phyloP scores from a whole-genome alignment of 805 yeast species.

The Kuraishia hungarica region DNA sequence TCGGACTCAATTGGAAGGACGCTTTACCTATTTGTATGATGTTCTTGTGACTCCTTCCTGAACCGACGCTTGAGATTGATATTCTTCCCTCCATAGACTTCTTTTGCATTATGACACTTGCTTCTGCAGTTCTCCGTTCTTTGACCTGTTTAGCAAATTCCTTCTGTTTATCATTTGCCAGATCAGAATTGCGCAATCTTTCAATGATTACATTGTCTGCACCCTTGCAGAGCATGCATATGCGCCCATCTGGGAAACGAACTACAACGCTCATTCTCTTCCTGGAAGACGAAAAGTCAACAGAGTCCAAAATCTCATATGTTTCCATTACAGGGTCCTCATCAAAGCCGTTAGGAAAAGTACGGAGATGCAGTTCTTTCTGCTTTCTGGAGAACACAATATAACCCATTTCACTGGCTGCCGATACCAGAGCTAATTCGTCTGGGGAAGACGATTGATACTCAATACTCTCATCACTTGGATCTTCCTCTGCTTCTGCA shows the following conservation, averaged over 20 bases:
- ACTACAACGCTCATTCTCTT: constrained; percentile 93
- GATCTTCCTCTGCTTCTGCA: constrained; percentile 9
- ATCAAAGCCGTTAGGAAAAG: constrained; percentile 79
- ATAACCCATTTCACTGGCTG: constrained; percentile 92
- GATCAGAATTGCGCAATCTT: constrained; percentile 44
- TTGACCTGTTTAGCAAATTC: constrained; percentile 50
- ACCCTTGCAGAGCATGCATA: constrained; percentile 84
- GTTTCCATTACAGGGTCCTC: constrained; percentile 52
- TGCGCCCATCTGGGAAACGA: constrained; percentile 63
- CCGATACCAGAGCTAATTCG: constrained; percentile 86
- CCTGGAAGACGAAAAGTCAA: constrained; percentile 81
- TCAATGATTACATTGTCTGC: constrained; percentile 90
- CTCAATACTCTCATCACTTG: constrained; percentile 41
- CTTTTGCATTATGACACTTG: constrained; percentile 57
- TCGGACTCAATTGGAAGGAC: constrained; percentile 5
- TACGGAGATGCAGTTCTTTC: constrained; percentile 52
- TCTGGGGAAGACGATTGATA: constrained; percentile 97
- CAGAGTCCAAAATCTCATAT: constrained; percentile 68
- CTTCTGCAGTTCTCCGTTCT: constrained; percentile 68
- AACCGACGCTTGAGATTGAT: constrained; percentile 18
- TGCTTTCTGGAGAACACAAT: constrained; percentile 67
- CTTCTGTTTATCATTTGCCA: constrained; percentile 57
- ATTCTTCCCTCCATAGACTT: constrained; percentile 30
- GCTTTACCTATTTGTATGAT: constrained; percentile 13
- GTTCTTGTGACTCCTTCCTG: constrained; percentile 11